phyloP scores from a whole-genome alignment of 2,329 filamentous ascomycete species.

The Ascochyta rabiei region DNA sequence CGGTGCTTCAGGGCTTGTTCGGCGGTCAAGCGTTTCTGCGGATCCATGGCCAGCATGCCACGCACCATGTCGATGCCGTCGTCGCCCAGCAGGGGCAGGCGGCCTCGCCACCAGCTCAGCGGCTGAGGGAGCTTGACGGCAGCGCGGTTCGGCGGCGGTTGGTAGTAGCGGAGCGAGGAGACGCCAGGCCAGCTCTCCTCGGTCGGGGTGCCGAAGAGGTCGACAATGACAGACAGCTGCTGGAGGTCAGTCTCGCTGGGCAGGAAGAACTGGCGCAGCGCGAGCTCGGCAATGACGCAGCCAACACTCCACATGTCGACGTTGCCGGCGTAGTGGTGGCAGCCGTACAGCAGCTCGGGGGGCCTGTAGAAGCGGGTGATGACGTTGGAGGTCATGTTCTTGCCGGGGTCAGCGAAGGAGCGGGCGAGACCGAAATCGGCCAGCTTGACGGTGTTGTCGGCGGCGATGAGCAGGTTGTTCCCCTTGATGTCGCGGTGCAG shows the following conservation, averaged over 20 bases:
- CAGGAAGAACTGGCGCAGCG: constrained; percentile 82
- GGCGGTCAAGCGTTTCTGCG: constrained; percentile 80
- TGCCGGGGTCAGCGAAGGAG: constrained; percentile 85
- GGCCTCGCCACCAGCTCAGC: constrained; percentile 73
- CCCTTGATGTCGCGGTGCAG: constrained; percentile 98
- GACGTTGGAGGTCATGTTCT: constrained; percentile 89
- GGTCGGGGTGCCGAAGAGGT: constrained; percentile 85
- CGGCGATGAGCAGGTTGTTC: constrained; percentile 94
- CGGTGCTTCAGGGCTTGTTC: constrained; percentile 77
- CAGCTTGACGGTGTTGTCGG: constrained; percentile 90
- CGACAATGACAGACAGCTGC: constrained; percentile 83
- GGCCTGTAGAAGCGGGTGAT: constrained; percentile 98
- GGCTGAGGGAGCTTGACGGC: constrained; percentile 65
- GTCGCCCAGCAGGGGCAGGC: constrained; percentile 80
- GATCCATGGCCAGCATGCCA: constrained; percentile 83
- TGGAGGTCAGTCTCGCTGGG: constrained; percentile 84
- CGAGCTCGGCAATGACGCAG: constrained; percentile 88
- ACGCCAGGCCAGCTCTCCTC: constrained; percentile 98
- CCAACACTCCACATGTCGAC: constrained; percentile 96
- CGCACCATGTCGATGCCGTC: constrained; percentile 88
- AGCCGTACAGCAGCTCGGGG: constrained; percentile 90
- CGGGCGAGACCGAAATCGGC: constrained; percentile 97
- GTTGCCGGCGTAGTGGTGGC: constrained; percentile 83
- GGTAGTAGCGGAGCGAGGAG: constrained; percentile 77
- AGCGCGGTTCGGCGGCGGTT: constrained; percentile 62